Evolutionary conservation across 495 filamentous ascomycete species (phyloP).

Genomic region (Aspergillus sclerotiicarbonarius): DNA sequence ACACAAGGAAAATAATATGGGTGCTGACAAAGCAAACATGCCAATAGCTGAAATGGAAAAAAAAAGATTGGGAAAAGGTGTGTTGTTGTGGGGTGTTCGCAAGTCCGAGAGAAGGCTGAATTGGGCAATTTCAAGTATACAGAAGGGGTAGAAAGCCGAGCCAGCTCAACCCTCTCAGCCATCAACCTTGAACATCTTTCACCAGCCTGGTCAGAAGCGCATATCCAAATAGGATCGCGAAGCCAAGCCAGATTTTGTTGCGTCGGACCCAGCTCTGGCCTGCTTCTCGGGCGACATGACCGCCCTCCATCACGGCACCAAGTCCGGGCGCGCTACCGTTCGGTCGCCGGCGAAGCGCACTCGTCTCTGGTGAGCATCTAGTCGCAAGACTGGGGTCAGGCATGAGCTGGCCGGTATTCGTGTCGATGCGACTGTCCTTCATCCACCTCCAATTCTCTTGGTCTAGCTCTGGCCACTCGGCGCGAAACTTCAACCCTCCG

Average conservation of each 20-base stretch:
- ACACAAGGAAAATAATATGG: background rate
- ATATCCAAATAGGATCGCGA: conserved; percentile 69
- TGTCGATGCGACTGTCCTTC: conserved; percentile 75
- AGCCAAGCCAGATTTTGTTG: conserved; percentile 70
- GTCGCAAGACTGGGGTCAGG: conserved; percentile 39
- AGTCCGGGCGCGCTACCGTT: conserved; percentile 66
- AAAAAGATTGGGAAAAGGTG: background rate
- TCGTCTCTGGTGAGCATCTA: conserved; percentile 61
- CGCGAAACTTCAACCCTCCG: conserved; percentile 83
- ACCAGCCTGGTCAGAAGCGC: conserved; percentile 74
- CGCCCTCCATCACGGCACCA: conserved; percentile 76
- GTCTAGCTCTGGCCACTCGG: conserved; percentile 89
- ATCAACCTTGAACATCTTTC: conserved; percentile 50
- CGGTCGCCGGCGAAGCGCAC: conserved; percentile 62
- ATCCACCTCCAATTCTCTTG: conserved; percentile 94
- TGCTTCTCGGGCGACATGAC: conserved; percentile 69
- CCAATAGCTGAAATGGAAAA: background rate
- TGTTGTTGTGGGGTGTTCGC: background rate
- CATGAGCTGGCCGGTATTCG: conserved; percentile 64
- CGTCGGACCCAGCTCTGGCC: conserved; percentile 77
- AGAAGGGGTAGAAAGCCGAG: background rate
- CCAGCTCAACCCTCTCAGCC: conserved; percentile 20
- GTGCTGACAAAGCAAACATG: background rate
- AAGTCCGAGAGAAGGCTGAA: background rate
- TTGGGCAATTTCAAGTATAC: conserved; percentile 13